Evolutionary conservation across 2,329 filamentous ascomycete species (phyloP).

Genomic region (Knufia petricola): DNA sequence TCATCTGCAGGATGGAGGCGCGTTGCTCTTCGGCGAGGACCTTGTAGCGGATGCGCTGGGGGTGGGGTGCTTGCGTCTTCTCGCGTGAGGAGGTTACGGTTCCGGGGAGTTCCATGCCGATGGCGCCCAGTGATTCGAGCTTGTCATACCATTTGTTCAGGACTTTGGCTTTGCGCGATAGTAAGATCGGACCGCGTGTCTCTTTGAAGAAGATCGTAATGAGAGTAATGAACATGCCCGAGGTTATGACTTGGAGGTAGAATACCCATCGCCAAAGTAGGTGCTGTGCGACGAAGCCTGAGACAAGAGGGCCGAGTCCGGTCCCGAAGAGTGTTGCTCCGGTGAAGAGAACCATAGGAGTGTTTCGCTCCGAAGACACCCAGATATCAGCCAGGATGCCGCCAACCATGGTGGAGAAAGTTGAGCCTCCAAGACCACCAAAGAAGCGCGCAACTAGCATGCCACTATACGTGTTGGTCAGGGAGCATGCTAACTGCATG

Average conservation of each 20-base stretch:
- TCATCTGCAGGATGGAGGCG: slow-evolving; percentile 18
- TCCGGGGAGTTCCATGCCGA: slow-evolving; percentile 15
- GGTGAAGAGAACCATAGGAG: slow-evolving; percentile 81
- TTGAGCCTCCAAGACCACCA: slow-evolving; percentile 57
- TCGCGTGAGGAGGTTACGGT: background rate
- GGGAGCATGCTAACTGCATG: slow-evolving; percentile 58
- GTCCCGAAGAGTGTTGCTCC: slow-evolving; percentile 69
- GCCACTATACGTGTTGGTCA: slow-evolving; percentile 59
- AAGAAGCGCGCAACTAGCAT: slow-evolving; percentile 66
- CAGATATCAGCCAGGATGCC: slow-evolving; percentile 85
- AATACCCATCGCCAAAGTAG: slow-evolving; percentile 79
- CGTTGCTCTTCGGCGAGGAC: slow-evolving; percentile 18
- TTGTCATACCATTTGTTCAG: slow-evolving; percentile 73
- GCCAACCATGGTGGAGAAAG: slow-evolving; percentile 84
- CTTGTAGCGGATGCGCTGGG: slow-evolving; percentile 16
- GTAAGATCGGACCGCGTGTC: slow-evolving; percentile 68
- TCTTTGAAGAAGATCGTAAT: slow-evolving; percentile 68
- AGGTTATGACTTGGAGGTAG: slow-evolving; percentile 70
- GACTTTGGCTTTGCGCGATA: slow-evolving; percentile 62
- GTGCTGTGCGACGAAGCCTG: slow-evolving; percentile 58
- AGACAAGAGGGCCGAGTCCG: slow-evolving; percentile 65
- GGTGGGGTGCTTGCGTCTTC: background rate
- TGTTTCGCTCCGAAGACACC: slow-evolving; percentile 67
- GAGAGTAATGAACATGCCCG: slow-evolving; percentile 52
- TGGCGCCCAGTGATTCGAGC: slow-evolving; percentile 58